Conservation (phyloP, 305 asterid species). For the Ajuga reptans region DNA sequence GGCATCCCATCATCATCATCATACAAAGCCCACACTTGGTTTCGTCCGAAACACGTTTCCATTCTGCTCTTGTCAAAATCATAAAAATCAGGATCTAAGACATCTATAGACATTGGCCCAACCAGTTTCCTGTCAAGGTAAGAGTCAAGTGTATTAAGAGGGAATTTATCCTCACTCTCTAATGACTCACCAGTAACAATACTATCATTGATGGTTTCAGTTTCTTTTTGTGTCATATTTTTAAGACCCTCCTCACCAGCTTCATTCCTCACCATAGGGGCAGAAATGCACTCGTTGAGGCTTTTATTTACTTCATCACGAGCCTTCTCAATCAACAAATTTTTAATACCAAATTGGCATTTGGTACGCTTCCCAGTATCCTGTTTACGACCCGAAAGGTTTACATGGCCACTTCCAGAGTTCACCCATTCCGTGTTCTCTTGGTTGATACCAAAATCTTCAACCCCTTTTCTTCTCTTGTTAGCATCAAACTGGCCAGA, state of each 20-base stretch:
- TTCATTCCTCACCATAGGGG: slow-evolving; percentile 20
- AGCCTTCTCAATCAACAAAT: slow-evolving; percentile 57
- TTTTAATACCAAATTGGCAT: slow-evolving; percentile 33
- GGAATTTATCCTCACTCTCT: slow-evolving; percentile 9
- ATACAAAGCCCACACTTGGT: slow-evolving; percentile 84
- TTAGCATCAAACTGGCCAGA: slow-evolving; percentile 32
- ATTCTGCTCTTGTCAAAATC: slow-evolving; percentile 57
- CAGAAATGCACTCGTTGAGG: slow-evolving; percentile 29
- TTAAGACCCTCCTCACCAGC: slow-evolving; percentile 19
- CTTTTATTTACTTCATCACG: slow-evolving; percentile 40
- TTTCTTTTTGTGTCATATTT: slow-evolving; percentile 23
- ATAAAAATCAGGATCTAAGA: slow-evolving; percentile 54
- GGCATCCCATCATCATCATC: slow-evolving; percentile 95
- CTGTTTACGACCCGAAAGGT: slow-evolving; percentile 8
- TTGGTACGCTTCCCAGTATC: slow-evolving; percentile 15
- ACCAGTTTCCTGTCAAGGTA: slow-evolving; percentile 14
- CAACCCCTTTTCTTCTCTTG: slow-evolving; percentile 53
- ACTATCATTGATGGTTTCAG: slow-evolving; percentile 13
- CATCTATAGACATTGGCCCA: slow-evolving; percentile 36
- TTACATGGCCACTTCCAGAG: slow-evolving; percentile 16
- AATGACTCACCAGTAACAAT: slow-evolving; percentile 15
- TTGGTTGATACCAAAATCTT: slow-evolving; percentile 27
- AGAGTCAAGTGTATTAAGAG: slow-evolving; percentile 12
- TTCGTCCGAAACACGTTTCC: slow-evolving; percentile 47
- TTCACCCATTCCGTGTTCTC: slow-evolving; percentile 27